These are phyloP conservation scores for Auxenochlorella pyrenoidosa DNA, from an alignment of 139 green algal genomes.

Conservation along the genomic window DNA sequence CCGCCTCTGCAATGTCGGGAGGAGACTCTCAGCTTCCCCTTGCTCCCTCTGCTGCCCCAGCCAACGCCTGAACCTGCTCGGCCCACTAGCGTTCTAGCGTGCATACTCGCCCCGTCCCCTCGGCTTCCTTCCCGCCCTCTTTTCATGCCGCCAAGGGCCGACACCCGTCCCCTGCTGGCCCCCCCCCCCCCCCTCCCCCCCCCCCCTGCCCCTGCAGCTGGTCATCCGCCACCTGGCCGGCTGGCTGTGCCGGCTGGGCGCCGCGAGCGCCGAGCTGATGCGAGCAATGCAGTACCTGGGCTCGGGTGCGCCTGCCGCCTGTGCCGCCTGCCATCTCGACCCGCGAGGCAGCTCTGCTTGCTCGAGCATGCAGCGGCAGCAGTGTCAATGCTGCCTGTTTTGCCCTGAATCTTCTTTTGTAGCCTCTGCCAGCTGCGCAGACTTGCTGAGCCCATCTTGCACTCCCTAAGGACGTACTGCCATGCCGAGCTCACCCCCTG, in stretches of 20 bases:
- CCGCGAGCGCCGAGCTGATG: slow-evolving; percentile 15
- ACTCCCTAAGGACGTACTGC: too few species aligned
- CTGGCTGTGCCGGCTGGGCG: background rate
- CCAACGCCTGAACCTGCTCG: background rate
- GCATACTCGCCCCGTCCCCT: background rate
- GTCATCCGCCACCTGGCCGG: background rate
- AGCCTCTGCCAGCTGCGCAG: too few species aligned
- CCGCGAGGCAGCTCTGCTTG: background rate
- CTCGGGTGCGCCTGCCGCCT: slow-evolving; percentile 2
- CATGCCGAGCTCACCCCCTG: background rate
- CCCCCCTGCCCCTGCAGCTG: background rate
- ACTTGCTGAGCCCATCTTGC: too few species aligned
- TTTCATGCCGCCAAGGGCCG: background rate
- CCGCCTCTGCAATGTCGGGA: background rate
- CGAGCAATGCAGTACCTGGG: slow-evolving; percentile 29
- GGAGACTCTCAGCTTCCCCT: background rate
- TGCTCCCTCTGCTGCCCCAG: background rate
- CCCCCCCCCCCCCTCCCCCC: too few species aligned
- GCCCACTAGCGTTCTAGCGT: background rate
- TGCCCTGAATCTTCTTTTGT: too few species aligned
- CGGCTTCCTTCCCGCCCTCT: background rate
- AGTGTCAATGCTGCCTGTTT: too few species aligned
- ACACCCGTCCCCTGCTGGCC: background rate
- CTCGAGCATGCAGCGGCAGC: background rate
- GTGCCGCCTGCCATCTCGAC: background rate